Base-by-base conservation (phyloP, 1,284 basidiomycete species). In the Apiotrichum sp. region DNA sequence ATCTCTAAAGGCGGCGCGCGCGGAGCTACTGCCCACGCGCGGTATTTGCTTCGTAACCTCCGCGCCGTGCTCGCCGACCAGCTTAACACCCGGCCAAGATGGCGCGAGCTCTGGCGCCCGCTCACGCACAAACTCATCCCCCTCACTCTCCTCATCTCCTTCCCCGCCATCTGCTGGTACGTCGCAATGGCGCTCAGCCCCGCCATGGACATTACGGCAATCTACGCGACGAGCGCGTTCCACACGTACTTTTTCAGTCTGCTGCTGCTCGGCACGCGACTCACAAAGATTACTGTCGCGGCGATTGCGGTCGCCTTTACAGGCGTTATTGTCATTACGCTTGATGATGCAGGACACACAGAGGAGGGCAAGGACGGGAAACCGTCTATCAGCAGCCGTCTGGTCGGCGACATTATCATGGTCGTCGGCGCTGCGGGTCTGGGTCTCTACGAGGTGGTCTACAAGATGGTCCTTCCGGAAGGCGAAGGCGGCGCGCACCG, bases 391-490 rank as follows among this genome's bases (percentile, higher is more conserved):
- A 41, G 50, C 47, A 60, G 66, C 47, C 63, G 72, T 39, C 56
- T 71, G 4, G 43, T 74, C 6, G 74, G 75, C 8, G 73, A 77
- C 60, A 40, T 68, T 22, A 65, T 77, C 65, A 77, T 77, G 75
- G 59, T 73, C 47, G 53, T 69, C 56, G 73, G 73, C 39, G 74
- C 74, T 1, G 62, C 71, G n/a, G 49, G 68, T 1, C 59, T 77
- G 0, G 75, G 73, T 6, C 62, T 76, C n/a, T 77, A 77, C 61
- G 75, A 77, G 56, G 75, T 77, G 5, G 65, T 77, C 10, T 77
- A 77, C 66, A 77, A 77, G 58, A 64, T 74, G 56, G 67, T 70
- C 3, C 63, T 77, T 3, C 75, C 75, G 2, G 72, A 75, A 62
- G 65, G 62, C 8, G 65, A 73, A 41, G 71, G 69, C 31, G 70